Base-by-base conservation (phyloP, 768 basidiomycete genomes). In the Coprinopsis strossmayeri region DNA sequence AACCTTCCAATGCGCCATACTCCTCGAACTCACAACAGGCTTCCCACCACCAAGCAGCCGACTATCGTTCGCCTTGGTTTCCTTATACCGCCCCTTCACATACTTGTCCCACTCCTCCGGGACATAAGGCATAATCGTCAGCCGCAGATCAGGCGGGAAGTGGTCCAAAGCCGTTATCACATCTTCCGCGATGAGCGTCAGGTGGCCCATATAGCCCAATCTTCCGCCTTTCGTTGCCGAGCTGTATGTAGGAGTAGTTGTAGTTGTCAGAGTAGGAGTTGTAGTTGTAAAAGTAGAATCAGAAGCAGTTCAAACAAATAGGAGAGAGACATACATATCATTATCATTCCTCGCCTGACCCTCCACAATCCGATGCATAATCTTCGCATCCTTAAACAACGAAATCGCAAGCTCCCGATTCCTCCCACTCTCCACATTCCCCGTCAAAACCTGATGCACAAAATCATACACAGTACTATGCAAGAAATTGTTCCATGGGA, bases 381-480 rank as follows among this genome's bases (percentile, higher is more conserved):
- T 69, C 38, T 68, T 76, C 10, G 84, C 92, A 53, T 95, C 90
- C n/a, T 81, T 76, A 65, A 99, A 96, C 25, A 97, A 71, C 1
- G 87, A 74, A 5, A 94, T 68, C 18, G 84, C 82, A 26, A 98
- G 74, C 55, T 93, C 86, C 49, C 90, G 81, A 59, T 96, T 96
- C 45, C 81, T 74, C 2, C 89, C 84, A n/a, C 73, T 72, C 38
- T 92, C 88, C 18, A 93, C 77, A 21, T 83, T 79, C 12, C 92
- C 94, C 1, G 89, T 94, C 48, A 99, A 74, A 38, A 98, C 84
- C 64, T 98, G 96, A 61, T 98, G 96, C 1, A 98, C 74, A 50
- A 96, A 71, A 62, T 99, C 96, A 61, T 98, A 98, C 15, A 96
- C 91, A 25, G 93, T 86, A 58, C 90, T 92, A 62, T 99, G 96